A percentile compares a stretch with the other conserved stretches of the same genome.
phyloP scores from a whole-genome alignment of 148 eudicot species.

The Nepenthes gracilis region DNA sequence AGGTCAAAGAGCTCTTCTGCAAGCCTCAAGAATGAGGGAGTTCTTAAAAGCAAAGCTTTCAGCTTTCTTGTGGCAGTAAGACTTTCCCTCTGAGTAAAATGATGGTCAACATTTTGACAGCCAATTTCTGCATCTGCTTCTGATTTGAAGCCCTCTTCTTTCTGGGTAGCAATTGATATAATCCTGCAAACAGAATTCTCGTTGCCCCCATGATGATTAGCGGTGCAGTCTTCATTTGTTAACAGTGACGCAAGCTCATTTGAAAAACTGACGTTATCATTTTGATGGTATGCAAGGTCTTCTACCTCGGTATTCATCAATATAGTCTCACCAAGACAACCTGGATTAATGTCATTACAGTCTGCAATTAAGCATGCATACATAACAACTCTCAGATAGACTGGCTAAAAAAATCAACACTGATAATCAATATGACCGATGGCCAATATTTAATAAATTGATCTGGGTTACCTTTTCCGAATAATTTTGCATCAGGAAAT shows the following conservation, averaged over 20 bases:
- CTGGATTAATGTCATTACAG: not conserved
- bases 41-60: slow-evolving; percentile 32
- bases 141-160: not conserved
- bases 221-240: not conserved
- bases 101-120: slow-evolving; percentile 5
- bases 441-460: no score
- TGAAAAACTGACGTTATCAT: slow-evolving; percentile 4
- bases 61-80: not conserved
- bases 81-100: slow-evolving; percentile 9
- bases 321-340: not conserved
- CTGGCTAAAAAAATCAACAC: no score
- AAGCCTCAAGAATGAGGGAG: slow-evolving; percentile 21
- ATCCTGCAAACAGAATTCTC: slow-evolving; percentile 5
- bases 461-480: no score
- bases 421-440: no score
- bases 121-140: not conserved
- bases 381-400: no score
- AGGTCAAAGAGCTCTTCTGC: slow-evolving; percentile 35
- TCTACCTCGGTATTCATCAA: not conserved
- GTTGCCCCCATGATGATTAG: slow-evolving; percentile 7
- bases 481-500: no score
- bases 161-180: not conserved
- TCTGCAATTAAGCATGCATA: no score
- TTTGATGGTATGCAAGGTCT: slow-evolving; percentile 1
- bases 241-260: not conserved